Evolutionary conservation across 345 rosid genomes (phyloP).

Genomic region (Acer campestre): DNA sequence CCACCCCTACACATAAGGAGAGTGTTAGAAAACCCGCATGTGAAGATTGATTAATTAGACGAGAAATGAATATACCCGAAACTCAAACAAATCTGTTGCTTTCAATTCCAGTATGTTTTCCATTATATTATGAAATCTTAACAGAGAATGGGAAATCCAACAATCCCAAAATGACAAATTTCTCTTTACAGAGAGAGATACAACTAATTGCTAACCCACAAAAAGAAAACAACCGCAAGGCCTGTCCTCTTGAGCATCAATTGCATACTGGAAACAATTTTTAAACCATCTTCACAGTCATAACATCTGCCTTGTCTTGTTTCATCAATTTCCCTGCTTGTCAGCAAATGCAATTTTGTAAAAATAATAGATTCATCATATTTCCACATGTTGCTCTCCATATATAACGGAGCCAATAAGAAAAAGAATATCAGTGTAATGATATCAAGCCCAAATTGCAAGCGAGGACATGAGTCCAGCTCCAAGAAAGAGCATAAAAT

Average conservation of each 20-base stretch:
- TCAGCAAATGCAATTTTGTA: neutral
- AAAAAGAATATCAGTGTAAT: neutral
- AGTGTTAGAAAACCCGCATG: too few species aligned
- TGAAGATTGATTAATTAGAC: too few species aligned
- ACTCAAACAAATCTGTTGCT: neutral
- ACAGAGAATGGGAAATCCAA: neutral
- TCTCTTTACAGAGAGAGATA: neutral
- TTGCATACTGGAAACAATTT: neutral
- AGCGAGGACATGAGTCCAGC: slow-evolving; percentile 88
- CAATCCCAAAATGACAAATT: neutral
- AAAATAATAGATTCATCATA: neutral
- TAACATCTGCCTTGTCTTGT: neutral
- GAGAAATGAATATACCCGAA: too few species aligned
- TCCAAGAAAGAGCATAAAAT: slow-evolving; percentile 80
- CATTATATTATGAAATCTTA: neutral
- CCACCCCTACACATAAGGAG: too few species aligned
- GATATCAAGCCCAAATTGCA: slow-evolving; percentile 72
- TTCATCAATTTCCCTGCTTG: neutral
- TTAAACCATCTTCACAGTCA: neutral
- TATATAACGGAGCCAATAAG: neutral
- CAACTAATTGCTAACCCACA: neutral
- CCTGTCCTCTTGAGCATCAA: neutral
- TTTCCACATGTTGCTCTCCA: neutral
- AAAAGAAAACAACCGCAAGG: neutral
- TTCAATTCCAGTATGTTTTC: neutral